Evolutionary conservation across 371 early-diverging fungal genomes (phyloP).

Genomic region (Coemansia sp.): DNA sequence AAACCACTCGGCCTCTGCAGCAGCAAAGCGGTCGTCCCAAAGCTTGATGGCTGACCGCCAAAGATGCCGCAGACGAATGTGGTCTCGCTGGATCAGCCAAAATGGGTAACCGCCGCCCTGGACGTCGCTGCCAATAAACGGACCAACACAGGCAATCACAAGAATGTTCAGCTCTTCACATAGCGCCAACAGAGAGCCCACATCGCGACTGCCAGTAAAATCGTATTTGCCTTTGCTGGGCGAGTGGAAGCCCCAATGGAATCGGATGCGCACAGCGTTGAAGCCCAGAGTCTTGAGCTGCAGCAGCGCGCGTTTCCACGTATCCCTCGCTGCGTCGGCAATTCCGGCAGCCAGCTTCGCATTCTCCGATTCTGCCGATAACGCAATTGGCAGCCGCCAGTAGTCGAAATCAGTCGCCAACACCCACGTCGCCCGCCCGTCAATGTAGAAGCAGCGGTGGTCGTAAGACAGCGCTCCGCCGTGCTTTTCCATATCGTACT

Average conservation of each 20-base stretch:
- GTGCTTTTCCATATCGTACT: conserved; percentile 40
- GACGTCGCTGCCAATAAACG: conserved; percentile 87
- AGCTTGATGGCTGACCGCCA: conserved; percentile 64
- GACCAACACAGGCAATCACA: conserved; percentile 84
- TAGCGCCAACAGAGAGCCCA: conserved; percentile 68
- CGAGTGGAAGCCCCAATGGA: conserved; percentile 89
- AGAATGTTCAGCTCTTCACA: conserved; percentile 74
- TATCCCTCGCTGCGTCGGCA: conserved; percentile 6
- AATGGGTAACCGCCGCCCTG: conserved; percentile 84
- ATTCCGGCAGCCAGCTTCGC: conserved; percentile 11
- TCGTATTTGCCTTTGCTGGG: conserved; percentile 72
- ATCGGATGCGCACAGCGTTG: conserved; percentile 83
- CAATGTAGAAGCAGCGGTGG: conserved; percentile 49
- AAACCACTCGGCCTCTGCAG: conserved; percentile 73
- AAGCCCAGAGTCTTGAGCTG: conserved; percentile 73
- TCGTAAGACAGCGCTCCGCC: conserved; percentile 39
- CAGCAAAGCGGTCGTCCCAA: conserved; percentile 70
- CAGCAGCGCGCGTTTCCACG: conserved; percentile 57
- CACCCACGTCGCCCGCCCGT: conserved; percentile 37
- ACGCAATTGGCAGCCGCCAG: conserved; percentile 34
- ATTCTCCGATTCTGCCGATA: neutral
- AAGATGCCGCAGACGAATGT: conserved; percentile 75
- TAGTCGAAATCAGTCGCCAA: conserved; percentile 51
- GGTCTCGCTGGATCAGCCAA: conserved; percentile 78
- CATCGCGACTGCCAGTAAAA: conserved; percentile 77